These are phyloP conservation scores for Syncephalastrum monosporum DNA, from an alignment of 371 early-diverging fungal genomes.

Conservation along the genomic window DNA sequence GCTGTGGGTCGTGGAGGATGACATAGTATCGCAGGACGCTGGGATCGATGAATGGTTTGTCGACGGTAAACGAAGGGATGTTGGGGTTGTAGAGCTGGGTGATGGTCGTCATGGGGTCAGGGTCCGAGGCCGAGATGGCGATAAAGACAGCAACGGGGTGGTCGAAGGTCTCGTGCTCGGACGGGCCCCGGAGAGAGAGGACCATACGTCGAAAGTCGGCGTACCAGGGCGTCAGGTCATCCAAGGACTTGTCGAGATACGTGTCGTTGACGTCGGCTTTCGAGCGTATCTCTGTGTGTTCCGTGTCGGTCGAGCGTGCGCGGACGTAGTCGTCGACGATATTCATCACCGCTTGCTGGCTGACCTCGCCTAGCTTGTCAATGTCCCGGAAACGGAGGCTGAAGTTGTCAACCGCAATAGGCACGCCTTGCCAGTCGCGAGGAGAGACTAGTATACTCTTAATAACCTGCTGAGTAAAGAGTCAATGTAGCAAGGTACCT, in stretches of 20 bases:
- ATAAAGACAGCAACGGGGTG: conserved; percentile 87
- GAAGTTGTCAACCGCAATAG: conserved; percentile 65
- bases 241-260: conserved; percentile 46
- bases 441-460: conserved; percentile 52
- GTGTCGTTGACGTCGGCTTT: conserved; percentile 42
- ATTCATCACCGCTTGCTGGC: conserved; percentile 51
- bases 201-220: conserved; percentile 69
- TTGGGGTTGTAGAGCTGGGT: conserved; percentile 60
- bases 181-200: conserved; percentile 62
- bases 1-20: conserved; percentile 71
- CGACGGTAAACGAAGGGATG: conserved; percentile 53
- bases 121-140: conserved; percentile 74
- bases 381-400: conserved; percentile 68
- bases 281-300: too few species aligned
- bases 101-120: conserved; percentile 75
- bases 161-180: conserved; percentile 92
- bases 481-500: conserved; percentile 41
- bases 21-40: conserved; percentile 70
- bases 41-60: conserved; percentile 68
- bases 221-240: conserved; percentile 87
- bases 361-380: conserved; percentile 58
- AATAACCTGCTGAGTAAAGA: background rate
- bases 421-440: conserved; percentile 68
- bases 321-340: conserved; percentile 59
- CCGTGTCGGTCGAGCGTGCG: conserved; percentile 1